A percentile compares a stretch with the other conserved stretches of the same genome.
phyloP scores from a whole-genome alignment of 805 yeast species.

The Tetrapisispora phaffii region DNA sequence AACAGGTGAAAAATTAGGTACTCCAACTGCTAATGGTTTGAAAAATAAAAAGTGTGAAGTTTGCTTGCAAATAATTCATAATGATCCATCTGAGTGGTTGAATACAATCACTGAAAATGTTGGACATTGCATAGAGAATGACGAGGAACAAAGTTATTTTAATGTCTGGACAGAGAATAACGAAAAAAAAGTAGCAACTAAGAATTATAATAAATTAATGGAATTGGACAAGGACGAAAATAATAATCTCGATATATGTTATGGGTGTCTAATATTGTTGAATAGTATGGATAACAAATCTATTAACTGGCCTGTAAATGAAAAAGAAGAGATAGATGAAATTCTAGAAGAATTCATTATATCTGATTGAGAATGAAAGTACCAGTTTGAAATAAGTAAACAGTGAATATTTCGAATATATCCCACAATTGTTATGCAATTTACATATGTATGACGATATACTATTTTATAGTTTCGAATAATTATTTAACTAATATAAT shows the following conservation, averaged over 20 bases:
- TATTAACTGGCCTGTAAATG: conserved; percentile 33
- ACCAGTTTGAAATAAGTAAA: no score
- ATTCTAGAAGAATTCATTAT: conserved; percentile 42
- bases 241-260: conserved; percentile 41
- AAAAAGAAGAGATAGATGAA: conserved; percentile 27
- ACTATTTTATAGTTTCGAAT: background rate
- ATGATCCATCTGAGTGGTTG: conserved; percentile 58
- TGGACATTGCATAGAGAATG: conserved; percentile 39
- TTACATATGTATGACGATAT: background rate
- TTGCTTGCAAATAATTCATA: conserved; percentile 46
- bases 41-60: conserved; percentile 36
- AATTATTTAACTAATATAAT: background rate
- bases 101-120: conserved; percentile 53
- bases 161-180: conserved; percentile 24
- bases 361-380: conserved; percentile 28
- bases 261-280: conserved; percentile 64
- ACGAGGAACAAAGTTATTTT: conserved; percentile 33
- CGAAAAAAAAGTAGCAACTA: background rate
- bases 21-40: conserved; percentile 30
- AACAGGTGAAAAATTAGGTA: conserved; percentile 68
- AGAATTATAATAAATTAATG: conserved; percentile 10
- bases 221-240: conserved; percentile 13
- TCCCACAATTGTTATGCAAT: no score
- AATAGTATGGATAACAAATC: conserved; percentile 33
- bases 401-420: no score